These are phyloP conservation scores for Penicillium sp. DNA, from an alignment of 2,329 filamentous ascomycete species.

Conservation along the genomic window DNA sequence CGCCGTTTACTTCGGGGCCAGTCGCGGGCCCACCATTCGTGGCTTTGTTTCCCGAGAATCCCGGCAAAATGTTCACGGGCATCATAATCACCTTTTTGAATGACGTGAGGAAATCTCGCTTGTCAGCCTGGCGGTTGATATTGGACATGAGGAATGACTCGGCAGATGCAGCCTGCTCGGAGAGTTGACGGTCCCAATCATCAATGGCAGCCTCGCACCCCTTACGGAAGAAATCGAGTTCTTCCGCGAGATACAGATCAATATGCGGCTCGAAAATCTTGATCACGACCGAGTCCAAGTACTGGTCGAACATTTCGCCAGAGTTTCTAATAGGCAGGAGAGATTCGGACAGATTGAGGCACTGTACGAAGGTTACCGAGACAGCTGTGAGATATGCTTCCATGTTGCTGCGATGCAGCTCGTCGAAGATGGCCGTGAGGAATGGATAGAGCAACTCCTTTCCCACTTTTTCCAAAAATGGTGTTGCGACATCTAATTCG, in stretches of 20 bases:
- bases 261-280: constrained; percentile 84
- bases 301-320: constrained; percentile 55
- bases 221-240: constrained; percentile 76
- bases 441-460: constrained; percentile 83
- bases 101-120: constrained; percentile 89
- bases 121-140: constrained; percentile 88
- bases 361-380: constrained; percentile 82
- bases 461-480: constrained; percentile 73
- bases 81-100: constrained; percentile 99
- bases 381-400: constrained; percentile 78
- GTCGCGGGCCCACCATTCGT: constrained; percentile 25
- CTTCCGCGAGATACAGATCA: constrained; percentile 88
- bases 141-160: constrained; percentile 97
- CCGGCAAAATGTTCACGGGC: constrained; percentile 84
- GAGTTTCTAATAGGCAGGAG: constrained; percentile 60
- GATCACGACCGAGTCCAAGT: constrained; percentile 61
- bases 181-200: constrained; percentile 85
- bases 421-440: constrained; percentile 76
- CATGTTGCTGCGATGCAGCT: constrained; percentile 69
- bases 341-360: constrained; percentile 67
- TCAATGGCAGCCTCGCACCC: constrained; percentile 70
- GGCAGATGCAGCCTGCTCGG: constrained; percentile 80
- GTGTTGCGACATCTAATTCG: constrained; percentile 63
- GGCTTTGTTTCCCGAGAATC: constrained; percentile 58
- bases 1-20: constrained; percentile 16